A percentile compares a stretch with the other conserved stretches of the same genome.
Evolutionary conservation across 2,329 filamentous ascomycete genomes (phyloP).

Genomic region (Penicillium sp.): DNA sequence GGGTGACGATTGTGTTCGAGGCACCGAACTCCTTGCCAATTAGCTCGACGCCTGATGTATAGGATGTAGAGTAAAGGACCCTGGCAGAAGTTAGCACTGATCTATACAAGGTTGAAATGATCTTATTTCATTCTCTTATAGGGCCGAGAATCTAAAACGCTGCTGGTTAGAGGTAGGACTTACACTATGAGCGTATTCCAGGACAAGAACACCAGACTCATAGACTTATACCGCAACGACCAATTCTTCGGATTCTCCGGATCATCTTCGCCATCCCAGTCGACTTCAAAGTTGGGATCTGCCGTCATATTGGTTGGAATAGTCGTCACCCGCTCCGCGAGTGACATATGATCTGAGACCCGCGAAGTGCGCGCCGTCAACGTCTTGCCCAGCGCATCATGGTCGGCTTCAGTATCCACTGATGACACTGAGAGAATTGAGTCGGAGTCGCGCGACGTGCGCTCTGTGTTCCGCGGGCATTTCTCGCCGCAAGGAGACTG

Average conservation of each 20-base stretch:
- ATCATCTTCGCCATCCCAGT: slow-evolving; percentile 66
- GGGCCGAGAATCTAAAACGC: not conserved
- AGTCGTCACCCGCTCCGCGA: slow-evolving; percentile 48
- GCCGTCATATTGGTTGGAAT: slow-evolving; percentile 49
- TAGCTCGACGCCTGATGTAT: slow-evolving; percentile 71
- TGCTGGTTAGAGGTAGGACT: slow-evolving; percentile 20
- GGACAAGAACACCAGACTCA: slow-evolving; percentile 58
- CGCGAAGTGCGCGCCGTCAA: slow-evolving; percentile 35
- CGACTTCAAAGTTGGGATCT: slow-evolving; percentile 69
- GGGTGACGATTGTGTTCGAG: slow-evolving; percentile 63
- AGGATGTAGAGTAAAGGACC: slow-evolving; percentile 76
- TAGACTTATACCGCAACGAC: slow-evolving; percentile 60
- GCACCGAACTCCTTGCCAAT: slow-evolving; percentile 67
- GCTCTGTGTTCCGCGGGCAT: slow-evolving; percentile 21
- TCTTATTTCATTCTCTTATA: not conserved
- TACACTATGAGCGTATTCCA: slow-evolving; percentile 60
- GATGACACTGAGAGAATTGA: slow-evolving; percentile 34
- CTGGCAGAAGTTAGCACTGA: slow-evolving; percentile 22
- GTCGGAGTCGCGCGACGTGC: slow-evolving; percentile 22
- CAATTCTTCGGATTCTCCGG: slow-evolving; percentile 69
- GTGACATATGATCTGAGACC: slow-evolving; percentile 35
- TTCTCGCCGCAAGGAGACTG: slow-evolving; percentile 20
- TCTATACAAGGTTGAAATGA: not conserved
- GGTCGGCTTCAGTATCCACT: slow-evolving; percentile 29
- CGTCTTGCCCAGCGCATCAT: slow-evolving; percentile 31